These are phyloP conservation scores for Thalassiosira sp. DNA, from an alignment of 352 stramenopile species.

Conservation along the genomic window DNA sequence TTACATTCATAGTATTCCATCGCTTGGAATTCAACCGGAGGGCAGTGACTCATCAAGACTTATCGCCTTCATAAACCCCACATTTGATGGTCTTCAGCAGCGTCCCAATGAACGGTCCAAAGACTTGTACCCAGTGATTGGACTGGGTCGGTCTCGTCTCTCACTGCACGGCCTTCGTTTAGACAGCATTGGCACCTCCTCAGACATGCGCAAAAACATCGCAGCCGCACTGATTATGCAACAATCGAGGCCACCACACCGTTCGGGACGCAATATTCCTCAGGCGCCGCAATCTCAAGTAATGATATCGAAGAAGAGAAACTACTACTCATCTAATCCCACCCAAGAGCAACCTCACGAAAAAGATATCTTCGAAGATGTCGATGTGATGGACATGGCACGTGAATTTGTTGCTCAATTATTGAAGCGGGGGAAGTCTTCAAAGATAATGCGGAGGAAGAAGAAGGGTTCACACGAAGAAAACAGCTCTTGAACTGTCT, in stretches of 20 bases:
- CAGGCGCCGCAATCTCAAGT: neutral
- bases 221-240: neutral
- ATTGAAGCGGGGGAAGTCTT: too few relatives aligned
- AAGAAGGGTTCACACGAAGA: neutral
- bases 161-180: constrained; percentile 4
- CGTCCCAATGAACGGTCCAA: neutral
- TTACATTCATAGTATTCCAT: constrained; percentile 10
- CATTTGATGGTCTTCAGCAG: neutral
- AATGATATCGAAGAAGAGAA: constrained; percentile 2
- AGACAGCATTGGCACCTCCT: constrained; percentile 13
- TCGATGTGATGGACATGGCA: constrained; percentile 23
- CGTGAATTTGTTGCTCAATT: constrained; percentile 7
- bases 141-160: neutral
- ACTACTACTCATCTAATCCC: constrained; percentile 30
- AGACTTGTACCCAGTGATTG: neutral
- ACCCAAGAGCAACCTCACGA: neutral
- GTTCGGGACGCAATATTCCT: too few relatives aligned
- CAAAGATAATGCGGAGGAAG: too few relatives aligned
- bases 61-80: neutral
- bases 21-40: neutral
- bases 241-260: too few relatives aligned
- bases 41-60: neutral
- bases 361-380: constrained; percentile 28
- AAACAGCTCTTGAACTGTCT: neutral
- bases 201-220: neutral